Base-by-base conservation (phyloP, 345 rosid species). In the Jatropha curcas region DNA sequence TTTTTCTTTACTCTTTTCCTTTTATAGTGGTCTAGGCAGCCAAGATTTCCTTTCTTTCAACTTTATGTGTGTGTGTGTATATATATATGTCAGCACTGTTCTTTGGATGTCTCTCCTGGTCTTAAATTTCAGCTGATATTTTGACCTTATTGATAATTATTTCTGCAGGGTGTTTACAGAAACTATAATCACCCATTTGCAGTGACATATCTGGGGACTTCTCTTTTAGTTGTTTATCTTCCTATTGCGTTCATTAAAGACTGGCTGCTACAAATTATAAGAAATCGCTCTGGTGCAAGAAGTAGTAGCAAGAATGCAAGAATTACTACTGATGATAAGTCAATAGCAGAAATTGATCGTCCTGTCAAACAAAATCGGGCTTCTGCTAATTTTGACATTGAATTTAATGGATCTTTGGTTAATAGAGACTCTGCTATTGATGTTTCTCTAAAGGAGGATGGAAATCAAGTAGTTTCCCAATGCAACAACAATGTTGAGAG, bases 161-260 rank as follows among this genome's bases (percentile, higher is more conserved):
- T n/a, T 69, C 27, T 12, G 62, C 77, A 81, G 89, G 82, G 60
- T 35, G 76, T 83, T 0, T 86, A 77, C 33, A 63, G 70, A 60
- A 55, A 64, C 37, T 86, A 86, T 46, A 24, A 71, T 67, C 85
- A 83, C 34, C 87, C 89, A 35, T 86, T 83, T 73, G 80, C 69
- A 14, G 75, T 86, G 68, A 50, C 87, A 14, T 86, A 79, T 68
- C 67, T 86, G 0, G 85, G 82, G 37, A 80, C 74, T 30, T 86
- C 85, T 0, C 82, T 86, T 57, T 43, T 81, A 73, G 71, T 76
- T 7, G 27, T 83, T 25, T 78, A 86, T 70, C 87, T 86, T 58
- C 89, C 87, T 27, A 46, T 86, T 67, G 82, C 85, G 60, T 76
- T 86, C 79, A 33, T 81, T 62, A 86, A 80, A 72, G 79, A 82